Conservation (phyloP, 176 grass and related monocot species). For the Thalia dealbata region DNA sequence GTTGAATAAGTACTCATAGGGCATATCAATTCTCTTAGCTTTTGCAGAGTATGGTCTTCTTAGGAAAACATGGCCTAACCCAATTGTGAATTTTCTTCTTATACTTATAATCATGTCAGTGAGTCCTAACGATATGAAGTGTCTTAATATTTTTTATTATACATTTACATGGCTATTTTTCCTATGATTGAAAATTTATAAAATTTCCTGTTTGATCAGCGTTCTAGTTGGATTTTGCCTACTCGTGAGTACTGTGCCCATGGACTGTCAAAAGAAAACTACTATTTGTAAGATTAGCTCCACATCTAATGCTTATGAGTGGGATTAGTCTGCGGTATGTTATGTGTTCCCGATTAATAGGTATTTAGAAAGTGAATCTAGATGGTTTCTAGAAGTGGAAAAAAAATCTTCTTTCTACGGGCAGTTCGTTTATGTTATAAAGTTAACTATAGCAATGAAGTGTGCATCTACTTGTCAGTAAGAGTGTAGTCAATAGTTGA, state of each 20-base stretch:
- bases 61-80: not conserved
- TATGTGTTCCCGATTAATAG: too few species aligned
- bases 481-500: not conserved
- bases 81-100: too few species aligned
- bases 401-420: too few species aligned
- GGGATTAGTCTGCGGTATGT: too few species aligned
- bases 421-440: not conserved
- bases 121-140: too few species aligned
- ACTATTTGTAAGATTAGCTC: not conserved
- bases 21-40: not conserved
- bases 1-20: not conserved
- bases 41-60: not conserved
- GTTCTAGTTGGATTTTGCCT: not conserved
- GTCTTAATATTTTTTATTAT: too few species aligned
- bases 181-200: too few species aligned
- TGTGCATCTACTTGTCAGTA: not conserved
- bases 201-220: too few species aligned
- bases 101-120: too few species aligned
- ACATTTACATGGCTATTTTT: too few species aligned
- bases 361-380: not conserved
- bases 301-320: not conserved
- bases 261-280: not conserved
- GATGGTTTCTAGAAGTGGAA: not conserved
- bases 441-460: not conserved
- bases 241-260: not conserved